Percentiles rank a stretch among this genome's conserved stretches.
phyloP scores from a whole-genome alignment of 345 rosid species.

The Atalantia buxifolia region DNA sequence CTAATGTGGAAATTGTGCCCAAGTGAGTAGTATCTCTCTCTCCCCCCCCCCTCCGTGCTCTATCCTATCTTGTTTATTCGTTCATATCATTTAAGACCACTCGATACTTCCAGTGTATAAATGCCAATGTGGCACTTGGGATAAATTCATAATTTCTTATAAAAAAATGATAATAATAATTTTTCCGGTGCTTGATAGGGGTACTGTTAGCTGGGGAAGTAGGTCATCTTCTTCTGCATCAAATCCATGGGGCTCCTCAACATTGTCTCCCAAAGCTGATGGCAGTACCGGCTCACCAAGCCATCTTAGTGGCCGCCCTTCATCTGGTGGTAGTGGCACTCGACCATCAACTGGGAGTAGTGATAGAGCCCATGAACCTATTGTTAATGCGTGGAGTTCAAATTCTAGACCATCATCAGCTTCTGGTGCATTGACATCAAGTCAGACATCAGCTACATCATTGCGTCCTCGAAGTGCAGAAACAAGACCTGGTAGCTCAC shows the following conservation, averaged over 20 bases:
- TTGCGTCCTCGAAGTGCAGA: constrained; percentile 97
- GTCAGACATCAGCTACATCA: constrained; percentile 56
- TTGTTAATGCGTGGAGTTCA: constrained; percentile 62
- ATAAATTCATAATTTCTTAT: not conserved
- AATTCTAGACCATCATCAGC: constrained; percentile 96
- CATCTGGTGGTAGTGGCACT: constrained; percentile 91
- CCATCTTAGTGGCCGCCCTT: constrained; percentile 81
- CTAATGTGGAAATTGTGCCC: constrained; percentile 97
- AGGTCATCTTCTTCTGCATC: constrained; percentile 64
- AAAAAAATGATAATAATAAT: not conserved
- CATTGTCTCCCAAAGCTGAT: constrained; percentile 66
- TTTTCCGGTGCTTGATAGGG: constrained; percentile 42
- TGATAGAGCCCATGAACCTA: constrained; percentile 65
- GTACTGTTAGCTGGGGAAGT: constrained; percentile 93
- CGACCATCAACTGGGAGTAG: constrained; percentile 95
- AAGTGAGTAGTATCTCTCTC: constrained; percentile 55
- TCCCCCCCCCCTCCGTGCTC: not conserved
- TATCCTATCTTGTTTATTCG: not conserved
- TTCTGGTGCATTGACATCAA: constrained; percentile 77
- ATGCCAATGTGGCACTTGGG: not conserved
- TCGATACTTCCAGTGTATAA: not conserved
- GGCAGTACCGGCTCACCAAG: constrained; percentile 77
- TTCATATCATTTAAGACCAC: not conserved
- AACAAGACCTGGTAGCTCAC: constrained; percentile 98
- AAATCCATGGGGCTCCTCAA: constrained; percentile 88